phyloP scores from a whole-genome alignment of 2,329 filamentous ascomycete species.

The Beauveria caledonica region DNA sequence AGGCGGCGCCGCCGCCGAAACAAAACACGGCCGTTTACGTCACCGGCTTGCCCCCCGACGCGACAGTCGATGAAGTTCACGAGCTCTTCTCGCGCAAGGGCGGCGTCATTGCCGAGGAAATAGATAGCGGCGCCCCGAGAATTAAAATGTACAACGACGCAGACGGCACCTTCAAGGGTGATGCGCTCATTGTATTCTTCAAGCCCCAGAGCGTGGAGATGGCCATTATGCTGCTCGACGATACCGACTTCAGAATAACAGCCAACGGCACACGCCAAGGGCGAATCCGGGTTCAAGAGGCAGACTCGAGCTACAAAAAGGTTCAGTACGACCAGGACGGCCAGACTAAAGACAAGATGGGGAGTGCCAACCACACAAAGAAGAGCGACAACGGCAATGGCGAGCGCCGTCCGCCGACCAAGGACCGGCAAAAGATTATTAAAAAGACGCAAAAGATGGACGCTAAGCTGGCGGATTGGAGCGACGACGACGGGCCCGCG shows the following conservation, averaged over 20 bases:
- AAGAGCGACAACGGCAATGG: conserved; percentile 12
- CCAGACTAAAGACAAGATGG: conserved; percentile 15
- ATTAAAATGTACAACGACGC: conserved; percentile 90
- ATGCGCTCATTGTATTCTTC: conserved; percentile 90
- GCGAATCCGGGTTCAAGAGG: conserved; percentile 72
- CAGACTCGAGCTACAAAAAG: conserved; percentile 88
- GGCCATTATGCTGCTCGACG: conserved; percentile 73
- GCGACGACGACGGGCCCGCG: conserved; percentile 68
- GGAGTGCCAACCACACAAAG: conserved; percentile 19
- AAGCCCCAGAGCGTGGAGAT: conserved; percentile 86
- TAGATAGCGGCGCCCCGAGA: conserved; percentile 76
- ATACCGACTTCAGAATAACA: conserved; percentile 67
- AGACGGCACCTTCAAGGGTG: conserved; percentile 80
- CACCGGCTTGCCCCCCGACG: conserved; percentile 75
- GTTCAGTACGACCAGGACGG: conserved; percentile 54
- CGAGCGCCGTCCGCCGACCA: conserved; percentile 34
- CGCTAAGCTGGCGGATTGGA: conserved; percentile 90
- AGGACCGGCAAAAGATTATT: conserved; percentile 81
- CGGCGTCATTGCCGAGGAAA: conserved; percentile 88
- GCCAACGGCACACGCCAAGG: conserved; percentile 44
- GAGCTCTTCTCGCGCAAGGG: conserved; percentile 76
- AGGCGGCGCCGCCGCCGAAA: conserved; percentile 40
- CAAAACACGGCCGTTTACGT: conserved; percentile 91
- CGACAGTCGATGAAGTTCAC: conserved; percentile 70
- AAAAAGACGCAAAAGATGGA: conserved; percentile 85